These are phyloP conservation scores for Phylloporus sp. DNA, from an alignment of 768 basidiomycete genomes.

Conservation along the genomic window DNA sequence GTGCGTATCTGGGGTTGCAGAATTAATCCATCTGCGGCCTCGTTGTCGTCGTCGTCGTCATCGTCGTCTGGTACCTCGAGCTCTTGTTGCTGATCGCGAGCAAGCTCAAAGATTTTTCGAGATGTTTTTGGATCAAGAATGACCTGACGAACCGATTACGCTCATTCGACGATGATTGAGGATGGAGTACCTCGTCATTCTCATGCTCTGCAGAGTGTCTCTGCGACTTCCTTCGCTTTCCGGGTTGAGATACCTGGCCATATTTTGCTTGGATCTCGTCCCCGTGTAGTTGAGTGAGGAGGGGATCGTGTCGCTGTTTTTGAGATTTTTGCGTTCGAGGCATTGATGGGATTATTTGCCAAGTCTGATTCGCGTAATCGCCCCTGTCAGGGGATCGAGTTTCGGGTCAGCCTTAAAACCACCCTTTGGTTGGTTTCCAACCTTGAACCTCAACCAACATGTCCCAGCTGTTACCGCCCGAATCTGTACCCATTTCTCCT, in stretches of 20 bases:
- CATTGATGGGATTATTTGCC: constrained; percentile 43
- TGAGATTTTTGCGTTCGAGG: constrained; percentile 54
- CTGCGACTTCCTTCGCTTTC: constrained; percentile 64
- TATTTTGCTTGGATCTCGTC: constrained; percentile 77
- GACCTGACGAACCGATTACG: constrained; percentile 37
- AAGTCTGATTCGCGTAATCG: not conserved
- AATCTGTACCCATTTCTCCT: constrained; percentile 11
- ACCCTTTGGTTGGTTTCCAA: not conserved
- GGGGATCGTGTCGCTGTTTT: constrained; percentile 78
- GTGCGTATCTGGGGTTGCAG: constrained; percentile 22
- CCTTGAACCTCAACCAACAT: constrained; percentile 8
- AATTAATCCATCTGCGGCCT: constrained; percentile 23
- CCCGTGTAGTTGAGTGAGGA: constrained; percentile 75
- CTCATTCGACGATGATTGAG: not conserved
- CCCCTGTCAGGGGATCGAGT: no score
- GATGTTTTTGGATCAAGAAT: constrained; percentile 80
- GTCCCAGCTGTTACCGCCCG: constrained; percentile 19
- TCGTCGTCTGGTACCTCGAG: constrained; percentile 61
- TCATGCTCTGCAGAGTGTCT: constrained; percentile 45
- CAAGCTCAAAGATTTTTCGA: constrained; percentile 84
- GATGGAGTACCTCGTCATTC: constrained; percentile 48
- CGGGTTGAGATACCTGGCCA: constrained; percentile 69
- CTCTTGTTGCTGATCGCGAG: constrained; percentile 90
- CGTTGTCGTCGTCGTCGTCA: constrained; percentile 41
- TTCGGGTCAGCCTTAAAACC: not conserved